Conservation (phyloP, 768 basidiomycete species). For the Boletus pseudopeckii region DNA sequence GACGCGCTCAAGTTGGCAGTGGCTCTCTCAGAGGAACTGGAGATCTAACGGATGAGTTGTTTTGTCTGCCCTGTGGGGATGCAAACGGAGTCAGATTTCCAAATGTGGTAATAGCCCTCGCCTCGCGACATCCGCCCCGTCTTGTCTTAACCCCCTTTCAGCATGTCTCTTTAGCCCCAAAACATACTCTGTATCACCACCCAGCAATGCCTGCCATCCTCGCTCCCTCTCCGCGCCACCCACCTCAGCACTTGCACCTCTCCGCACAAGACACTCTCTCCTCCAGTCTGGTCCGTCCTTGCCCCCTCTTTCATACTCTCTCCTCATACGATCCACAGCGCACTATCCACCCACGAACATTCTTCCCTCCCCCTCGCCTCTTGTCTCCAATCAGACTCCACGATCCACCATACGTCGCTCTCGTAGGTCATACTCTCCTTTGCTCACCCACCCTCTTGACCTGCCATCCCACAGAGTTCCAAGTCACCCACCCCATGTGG, state of each 20-base stretch:
- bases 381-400: constrained; percentile 38
- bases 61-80: no score
- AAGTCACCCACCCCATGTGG: constrained; percentile 40
- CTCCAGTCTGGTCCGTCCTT: constrained; percentile 2
- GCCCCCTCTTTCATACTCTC: background rate
- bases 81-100: constrained; percentile 29
- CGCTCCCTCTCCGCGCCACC: constrained; percentile 38
- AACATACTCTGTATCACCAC: constrained; percentile 30
- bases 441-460: constrained; percentile 4
- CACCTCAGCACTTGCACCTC: constrained; percentile 17
- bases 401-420: constrained; percentile 24
- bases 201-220: constrained; percentile 40
- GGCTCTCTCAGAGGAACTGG: no score
- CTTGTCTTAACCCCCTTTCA: constrained; percentile 27
- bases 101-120: constrained; percentile 18
- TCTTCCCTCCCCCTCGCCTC: constrained; percentile 33
- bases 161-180: constrained; percentile 28
- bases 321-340: constrained; percentile 19
- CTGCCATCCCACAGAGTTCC: constrained; percentile 30
- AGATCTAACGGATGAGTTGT: no score
- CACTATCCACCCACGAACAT: constrained; percentile 17
- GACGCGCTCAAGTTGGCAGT: no score
- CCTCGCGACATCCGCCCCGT: constrained; percentile 23
- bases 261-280: constrained; percentile 2
- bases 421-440: constrained; percentile 13